phyloP scores from a whole-genome alignment of 2,329 filamentous ascomycete genomes.

The Fusarium metavorans region DNA sequence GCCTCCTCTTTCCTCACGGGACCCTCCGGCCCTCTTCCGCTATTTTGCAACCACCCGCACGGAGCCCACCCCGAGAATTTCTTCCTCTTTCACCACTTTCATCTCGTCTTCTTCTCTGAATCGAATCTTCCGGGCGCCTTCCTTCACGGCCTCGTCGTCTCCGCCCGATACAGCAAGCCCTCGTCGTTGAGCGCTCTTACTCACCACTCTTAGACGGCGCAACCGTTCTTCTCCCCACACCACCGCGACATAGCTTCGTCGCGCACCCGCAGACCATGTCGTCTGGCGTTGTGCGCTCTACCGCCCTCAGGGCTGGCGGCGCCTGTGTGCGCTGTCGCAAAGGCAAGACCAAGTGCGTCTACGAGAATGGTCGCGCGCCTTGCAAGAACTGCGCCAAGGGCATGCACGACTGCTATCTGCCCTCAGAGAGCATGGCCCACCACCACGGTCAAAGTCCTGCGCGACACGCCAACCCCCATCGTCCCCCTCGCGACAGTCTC shows the following conservation, averaged over 20 bases:
- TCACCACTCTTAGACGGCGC: conserved; percentile 10
- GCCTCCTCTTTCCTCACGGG: conserved; percentile 29
- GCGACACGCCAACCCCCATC: conserved; percentile 59
- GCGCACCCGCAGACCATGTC: conserved; percentile 52
- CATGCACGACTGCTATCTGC: conserved; percentile 73
- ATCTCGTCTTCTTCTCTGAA: conserved; percentile 19
- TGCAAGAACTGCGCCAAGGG: conserved; percentile 74
- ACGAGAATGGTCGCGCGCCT: conserved; percentile 71
- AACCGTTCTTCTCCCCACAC: background rate
- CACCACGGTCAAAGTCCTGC: conserved; percentile 70
- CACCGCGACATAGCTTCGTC: background rate
- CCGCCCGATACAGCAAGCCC: conserved; percentile 4
- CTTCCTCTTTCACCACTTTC: conserved; percentile 28
- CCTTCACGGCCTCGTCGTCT: background rate
- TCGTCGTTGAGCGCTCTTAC: background rate
- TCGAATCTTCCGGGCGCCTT: conserved; percentile 12
- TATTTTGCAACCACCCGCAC: conserved; percentile 27
- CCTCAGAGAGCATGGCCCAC: conserved; percentile 70
- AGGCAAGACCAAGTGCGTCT: conserved; percentile 74
- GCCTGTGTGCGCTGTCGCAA: conserved; percentile 73
- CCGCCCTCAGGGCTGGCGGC: conserved; percentile 70
- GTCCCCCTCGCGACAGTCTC: conserved; percentile 65
- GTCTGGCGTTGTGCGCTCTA: conserved; percentile 65
- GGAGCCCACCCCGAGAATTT: conserved; percentile 34
- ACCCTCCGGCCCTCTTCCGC: conserved; percentile 40